Percentiles rank a stretch among this genome's conserved stretches.
Evolutionary conservation across 2,329 filamentous ascomycete species (phyloP).

Genomic region (Colletotrichum sp.): DNA sequence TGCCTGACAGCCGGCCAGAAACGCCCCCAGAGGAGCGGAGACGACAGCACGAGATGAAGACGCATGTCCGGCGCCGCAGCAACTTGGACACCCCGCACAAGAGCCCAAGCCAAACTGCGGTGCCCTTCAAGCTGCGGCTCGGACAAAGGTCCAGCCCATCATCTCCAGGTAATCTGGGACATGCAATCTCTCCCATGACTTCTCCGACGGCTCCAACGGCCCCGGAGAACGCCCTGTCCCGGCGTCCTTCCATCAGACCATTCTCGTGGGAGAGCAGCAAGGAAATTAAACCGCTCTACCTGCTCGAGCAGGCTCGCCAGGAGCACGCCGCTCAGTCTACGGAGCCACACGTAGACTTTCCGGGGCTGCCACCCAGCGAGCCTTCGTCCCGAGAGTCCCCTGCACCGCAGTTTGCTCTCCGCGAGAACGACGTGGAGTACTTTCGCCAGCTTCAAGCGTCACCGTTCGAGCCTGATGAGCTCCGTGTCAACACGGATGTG

Average conservation of each 20-base stretch:
- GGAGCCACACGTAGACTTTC: conserved; percentile 45
- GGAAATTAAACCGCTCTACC: conserved; percentile 82
- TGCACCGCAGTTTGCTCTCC: conserved; percentile 33
- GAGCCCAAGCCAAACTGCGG: conserved; percentile 62
- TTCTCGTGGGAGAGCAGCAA: conserved; percentile 68
- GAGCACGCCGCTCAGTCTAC: conserved; percentile 28
- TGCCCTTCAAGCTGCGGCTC: conserved; percentile 61
- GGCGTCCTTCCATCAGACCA: conserved; percentile 52
- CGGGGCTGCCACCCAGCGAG: conserved; percentile 54
- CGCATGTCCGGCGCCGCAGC: conserved; percentile 55
- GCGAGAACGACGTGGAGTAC: conserved; percentile 32
- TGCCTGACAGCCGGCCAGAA: conserved; percentile 66
- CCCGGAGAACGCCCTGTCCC: conserved; percentile 34
- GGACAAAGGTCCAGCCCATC: conserved; percentile 50
- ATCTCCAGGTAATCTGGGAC: conserved; percentile 42
- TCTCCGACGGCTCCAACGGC: conserved; percentile 34
- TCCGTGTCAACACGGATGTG: conserved; percentile 47
- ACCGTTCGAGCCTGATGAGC: conserved; percentile 26
- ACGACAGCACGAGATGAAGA: conserved; percentile 41
- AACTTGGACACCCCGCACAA: conserved; percentile 51
- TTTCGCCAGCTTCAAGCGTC: conserved; percentile 16
- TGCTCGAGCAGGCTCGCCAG: conserved; percentile 69
- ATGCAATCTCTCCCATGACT: conserved; percentile 42
- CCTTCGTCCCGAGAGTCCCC: conserved; percentile 39
- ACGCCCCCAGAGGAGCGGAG: conserved; percentile 57